Conservation (phyloP, 495 filamentous ascomycete species). For the Cercophora newfieldiana region DNA sequence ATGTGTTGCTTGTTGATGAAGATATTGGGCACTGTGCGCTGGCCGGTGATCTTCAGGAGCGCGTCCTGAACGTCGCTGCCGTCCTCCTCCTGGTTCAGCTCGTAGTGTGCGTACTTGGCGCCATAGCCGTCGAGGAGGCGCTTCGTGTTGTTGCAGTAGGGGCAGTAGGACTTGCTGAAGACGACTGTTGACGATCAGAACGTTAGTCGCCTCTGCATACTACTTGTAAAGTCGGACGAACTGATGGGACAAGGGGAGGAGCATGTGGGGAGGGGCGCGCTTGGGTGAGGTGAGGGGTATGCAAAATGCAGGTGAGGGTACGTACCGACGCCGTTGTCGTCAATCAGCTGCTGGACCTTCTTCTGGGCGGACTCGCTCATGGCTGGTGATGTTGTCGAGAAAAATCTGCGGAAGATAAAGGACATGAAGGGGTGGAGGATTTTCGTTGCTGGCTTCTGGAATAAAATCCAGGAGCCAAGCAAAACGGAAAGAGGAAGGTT, state of each 20-base stretch:
- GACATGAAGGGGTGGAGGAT: conserved; percentile 57
- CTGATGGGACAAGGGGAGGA: not conserved
- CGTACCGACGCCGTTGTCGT: conserved; percentile 88
- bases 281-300: not conserved
- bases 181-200: conserved; percentile 57
- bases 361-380: conserved; percentile 82
- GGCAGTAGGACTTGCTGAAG: conserved; percentile 96
- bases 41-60: conserved; percentile 73
- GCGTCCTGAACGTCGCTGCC: conserved; percentile 81
- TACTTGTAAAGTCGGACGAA: not conserved
- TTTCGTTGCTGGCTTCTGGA: conserved; percentile 21
- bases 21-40: conserved; percentile 92
- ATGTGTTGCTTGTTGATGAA: conserved; percentile 90
- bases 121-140: conserved; percentile 62
- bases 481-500: conserved; percentile 14
- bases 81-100: conserved; percentile 85
- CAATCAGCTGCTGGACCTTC: conserved; percentile 83
- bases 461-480: conserved; percentile 15
- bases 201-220: not conserved
- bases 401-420: conserved; percentile 77
- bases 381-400: conserved; percentile 58
- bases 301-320: conserved; percentile 20
- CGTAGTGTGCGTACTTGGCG: conserved; percentile 73
- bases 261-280: not conserved
- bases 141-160: conserved; percentile 88